Percentiles rank a stretch among this genome's conserved stretches.
phyloP scores from a whole-genome alignment of 805 yeast genomes.

The Clavispora phyllophila region DNA sequence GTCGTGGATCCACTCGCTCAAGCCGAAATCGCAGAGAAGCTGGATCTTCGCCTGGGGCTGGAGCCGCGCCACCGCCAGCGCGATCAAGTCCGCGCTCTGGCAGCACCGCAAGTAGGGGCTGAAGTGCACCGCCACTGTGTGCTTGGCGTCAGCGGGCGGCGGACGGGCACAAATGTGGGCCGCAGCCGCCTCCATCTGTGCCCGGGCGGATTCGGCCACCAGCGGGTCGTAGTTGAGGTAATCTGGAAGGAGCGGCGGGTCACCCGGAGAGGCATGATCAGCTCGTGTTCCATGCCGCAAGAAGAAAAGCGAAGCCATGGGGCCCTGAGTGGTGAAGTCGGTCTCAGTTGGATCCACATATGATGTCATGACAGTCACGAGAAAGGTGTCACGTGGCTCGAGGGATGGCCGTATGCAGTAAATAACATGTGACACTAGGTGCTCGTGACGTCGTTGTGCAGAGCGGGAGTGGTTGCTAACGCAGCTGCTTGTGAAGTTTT shows the following conservation, averaged over 20 bases:
- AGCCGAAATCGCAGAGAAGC: slow-evolving; percentile 40
- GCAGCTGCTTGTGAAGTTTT: background rate
- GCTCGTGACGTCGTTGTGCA: background rate
- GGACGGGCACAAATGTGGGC: slow-evolving; percentile 16
- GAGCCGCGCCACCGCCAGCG: slow-evolving; percentile 27
- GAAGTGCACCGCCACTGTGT: slow-evolving; percentile 32
- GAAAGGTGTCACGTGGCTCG: background rate
- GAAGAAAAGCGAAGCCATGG: slow-evolving; percentile 39
- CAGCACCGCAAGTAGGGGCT: slow-evolving; percentile 41
- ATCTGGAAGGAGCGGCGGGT: slow-evolving; percentile 24
- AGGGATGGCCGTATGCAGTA: background rate
- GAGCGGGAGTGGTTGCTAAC: background rate
- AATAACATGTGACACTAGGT: background rate
- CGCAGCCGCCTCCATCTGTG: slow-evolving; percentile 25
- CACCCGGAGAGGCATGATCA: slow-evolving; percentile 28
- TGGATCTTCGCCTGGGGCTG: slow-evolving; percentile 31
- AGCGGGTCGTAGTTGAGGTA: slow-evolving; percentile 36
- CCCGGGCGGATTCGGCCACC: slow-evolving; percentile 23
- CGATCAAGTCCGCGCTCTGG: slow-evolving; percentile 38
- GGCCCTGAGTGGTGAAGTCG: background rate
- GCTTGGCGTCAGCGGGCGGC: slow-evolving; percentile 10
- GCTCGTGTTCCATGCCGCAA: slow-evolving; percentile 41
- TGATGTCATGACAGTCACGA: slow-evolving; percentile 1
- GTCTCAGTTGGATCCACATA: background rate
- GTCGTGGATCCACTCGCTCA: slow-evolving; percentile 44